Evolutionary conservation across 805 yeast species (phyloP), one percentile per base, ranked within the genome.

Genomic region (Diddensiella caesifluorescens): DNA sequence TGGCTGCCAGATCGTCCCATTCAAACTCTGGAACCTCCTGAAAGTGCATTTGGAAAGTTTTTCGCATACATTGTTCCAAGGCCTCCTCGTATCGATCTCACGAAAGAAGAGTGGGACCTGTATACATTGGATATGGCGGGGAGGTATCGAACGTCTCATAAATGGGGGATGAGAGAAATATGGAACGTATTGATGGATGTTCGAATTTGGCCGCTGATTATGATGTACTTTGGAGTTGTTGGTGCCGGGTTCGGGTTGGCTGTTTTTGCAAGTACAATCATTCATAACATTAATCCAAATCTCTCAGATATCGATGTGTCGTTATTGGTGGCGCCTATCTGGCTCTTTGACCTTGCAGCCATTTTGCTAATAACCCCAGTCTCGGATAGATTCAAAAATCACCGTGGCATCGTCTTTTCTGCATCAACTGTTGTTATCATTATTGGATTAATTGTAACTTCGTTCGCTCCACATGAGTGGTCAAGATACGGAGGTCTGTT

Each of bases 141-240:
- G 21, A 68, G 83, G 41, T 76, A 77, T 52, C 61, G 54, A 34
- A 61, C 64, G 22, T 41, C 62, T 25, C 44, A 64, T 3, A 48
- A 58, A 4, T 86, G 92, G 90, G 70, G 70, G 0, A 66, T 75
- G 68, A 65, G 60, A 28, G 90, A 84, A 46, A 67, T 86, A 22
- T 53, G 62, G 31, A 60, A 57, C 5, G 73, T 86, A 30, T 50
- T 83, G 18, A 53, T 68, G 23, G 95, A 87, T 57, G 55, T 71
- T 34, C 70, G 92, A 49, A 68, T 81, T 31, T 85, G 89, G 89
- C 92, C 95, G 1, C 62, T 87, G 45, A 68, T 84, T 34, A 68
- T 86, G 64, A 86, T 86, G 95, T 86, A 86, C 63, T 87, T 86
- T 59, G 95, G 95, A 15, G 95, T 83, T 16, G 95, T 86, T 20